phyloP scores from a whole-genome alignment of 164 flowering plant genomes.

The Macadamia tetraphylla region DNA sequence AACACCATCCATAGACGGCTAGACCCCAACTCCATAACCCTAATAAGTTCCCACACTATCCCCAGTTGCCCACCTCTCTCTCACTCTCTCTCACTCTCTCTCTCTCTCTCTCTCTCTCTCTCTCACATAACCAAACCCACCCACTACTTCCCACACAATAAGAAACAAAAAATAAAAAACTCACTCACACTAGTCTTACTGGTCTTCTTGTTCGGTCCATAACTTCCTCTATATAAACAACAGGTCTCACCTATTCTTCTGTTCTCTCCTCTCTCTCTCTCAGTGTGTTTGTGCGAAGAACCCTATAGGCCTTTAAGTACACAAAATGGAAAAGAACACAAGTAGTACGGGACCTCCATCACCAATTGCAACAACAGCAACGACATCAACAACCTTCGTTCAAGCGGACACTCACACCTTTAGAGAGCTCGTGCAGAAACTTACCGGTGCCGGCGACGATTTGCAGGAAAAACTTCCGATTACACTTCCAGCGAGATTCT shows the following conservation, averaged over 20 bases:
- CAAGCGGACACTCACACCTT: slow-evolving; percentile 46
- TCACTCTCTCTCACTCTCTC: background rate
- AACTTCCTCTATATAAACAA: background rate
- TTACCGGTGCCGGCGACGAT: slow-evolving; percentile 34
- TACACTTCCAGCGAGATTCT: slow-evolving; percentile 22
- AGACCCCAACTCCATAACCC: background rate
- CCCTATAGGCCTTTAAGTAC: background rate
- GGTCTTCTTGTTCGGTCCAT: background rate
- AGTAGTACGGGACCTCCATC: background rate
- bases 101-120: too few species aligned
- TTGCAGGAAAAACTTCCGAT: slow-evolving; percentile 24
- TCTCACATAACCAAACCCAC: too few species aligned
- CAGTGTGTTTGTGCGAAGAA: background rate
- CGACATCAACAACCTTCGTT: slow-evolving; percentile 41
- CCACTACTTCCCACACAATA: background rate
- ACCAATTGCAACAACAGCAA: background rate
- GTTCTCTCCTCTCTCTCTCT: background rate
- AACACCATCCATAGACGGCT: background rate
- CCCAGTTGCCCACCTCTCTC: background rate
- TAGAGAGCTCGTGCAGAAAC: slow-evolving; percentile 45
- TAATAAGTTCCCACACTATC: background rate
- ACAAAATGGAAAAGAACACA: slow-evolving; percentile 14
- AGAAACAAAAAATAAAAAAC: background rate
- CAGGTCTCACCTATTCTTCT: background rate
- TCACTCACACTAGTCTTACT: background rate